Conservation (phyloP, 192 early-diverging fungal genomes). For the Coemansia sp. region DNA sequence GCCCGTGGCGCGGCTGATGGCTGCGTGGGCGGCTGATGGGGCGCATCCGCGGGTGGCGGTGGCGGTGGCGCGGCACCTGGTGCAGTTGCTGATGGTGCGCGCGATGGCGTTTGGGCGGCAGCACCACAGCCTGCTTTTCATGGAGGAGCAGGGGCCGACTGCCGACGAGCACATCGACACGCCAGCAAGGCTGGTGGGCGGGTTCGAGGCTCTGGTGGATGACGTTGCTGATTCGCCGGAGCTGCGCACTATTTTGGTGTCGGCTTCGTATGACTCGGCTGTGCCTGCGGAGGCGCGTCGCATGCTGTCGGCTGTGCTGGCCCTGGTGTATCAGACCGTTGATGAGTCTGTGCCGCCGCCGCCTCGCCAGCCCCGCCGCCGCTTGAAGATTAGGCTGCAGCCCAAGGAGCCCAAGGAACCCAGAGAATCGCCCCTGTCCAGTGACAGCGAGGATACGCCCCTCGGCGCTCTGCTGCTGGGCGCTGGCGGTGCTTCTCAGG, state of each 20-base stretch:
- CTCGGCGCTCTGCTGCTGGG: constrained; percentile 9
- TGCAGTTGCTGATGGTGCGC: constrained; percentile 29
- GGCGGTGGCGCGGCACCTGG: neutral
- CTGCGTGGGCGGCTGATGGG: constrained; percentile 20
- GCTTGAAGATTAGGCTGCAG: constrained; percentile 44
- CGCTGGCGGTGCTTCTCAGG: neutral
- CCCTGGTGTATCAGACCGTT: constrained; percentile 39
- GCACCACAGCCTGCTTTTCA: constrained; percentile 47
- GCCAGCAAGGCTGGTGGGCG: constrained; percentile 46
- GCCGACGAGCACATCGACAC: constrained; percentile 46
- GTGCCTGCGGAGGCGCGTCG: constrained; percentile 16
- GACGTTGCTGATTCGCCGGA: constrained; percentile 31
- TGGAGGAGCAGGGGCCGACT: constrained; percentile 24
- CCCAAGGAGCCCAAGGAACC: neutral
- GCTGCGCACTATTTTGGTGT: constrained; percentile 25
- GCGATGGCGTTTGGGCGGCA: constrained; percentile 44
- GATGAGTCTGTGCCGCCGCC: constrained; percentile 42
- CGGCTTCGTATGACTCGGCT: constrained; percentile 32
- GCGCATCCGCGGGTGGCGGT: constrained; percentile 12
- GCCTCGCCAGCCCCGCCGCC: constrained; percentile 17
- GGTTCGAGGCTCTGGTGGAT: constrained; percentile 37
- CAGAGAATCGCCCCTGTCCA: neutral
- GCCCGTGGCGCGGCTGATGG: constrained; percentile 28
- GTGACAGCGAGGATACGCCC: constrained; percentile 51
- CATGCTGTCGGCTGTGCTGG: constrained; percentile 27